Evolutionary conservation across 495 filamentous ascomycete species (phyloP).

Genomic region (Patellaria atrata): DNA sequence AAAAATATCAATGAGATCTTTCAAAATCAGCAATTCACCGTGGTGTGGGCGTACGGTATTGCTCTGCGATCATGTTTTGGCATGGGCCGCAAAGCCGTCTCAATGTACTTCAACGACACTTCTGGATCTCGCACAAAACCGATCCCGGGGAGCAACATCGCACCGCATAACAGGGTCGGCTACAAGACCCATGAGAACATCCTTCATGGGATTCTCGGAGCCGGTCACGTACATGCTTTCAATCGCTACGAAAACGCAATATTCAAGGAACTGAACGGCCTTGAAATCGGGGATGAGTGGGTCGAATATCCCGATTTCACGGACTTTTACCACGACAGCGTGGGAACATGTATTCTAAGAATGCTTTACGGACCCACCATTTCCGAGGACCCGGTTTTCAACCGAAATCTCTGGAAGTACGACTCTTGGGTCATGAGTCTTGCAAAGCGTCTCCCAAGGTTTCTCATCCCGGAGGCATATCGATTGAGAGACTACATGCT

Average conservation of each 20-base stretch:
- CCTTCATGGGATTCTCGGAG: slow-evolving; percentile 7
- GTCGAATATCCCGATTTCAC: slow-evolving; percentile 20
- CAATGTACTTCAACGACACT: slow-evolving; percentile 7
- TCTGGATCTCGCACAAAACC: slow-evolving; percentile 19
- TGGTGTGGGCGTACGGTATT: too few relatives aligned
- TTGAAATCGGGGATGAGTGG: slow-evolving; percentile 10
- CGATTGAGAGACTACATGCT: slow-evolving; percentile 16
- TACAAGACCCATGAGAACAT: slow-evolving; percentile 16
- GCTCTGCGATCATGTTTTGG: slow-evolving; percentile 8
- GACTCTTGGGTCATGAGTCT: slow-evolving; percentile 8
- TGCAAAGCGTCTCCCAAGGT: slow-evolving; percentile 3
- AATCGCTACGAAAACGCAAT: background rate
- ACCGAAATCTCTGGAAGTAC: slow-evolving; percentile 23
- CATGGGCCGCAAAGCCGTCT: background rate
- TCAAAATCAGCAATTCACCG: slow-evolving; percentile 15
- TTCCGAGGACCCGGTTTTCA: slow-evolving; percentile 18
- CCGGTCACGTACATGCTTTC: background rate
- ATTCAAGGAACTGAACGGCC: too few relatives aligned
- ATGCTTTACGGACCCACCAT: slow-evolving; percentile 24
- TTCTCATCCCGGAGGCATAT: slow-evolving; percentile 20
- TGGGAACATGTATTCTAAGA: slow-evolving; percentile 16
- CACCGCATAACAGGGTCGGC: slow-evolving; percentile 22
- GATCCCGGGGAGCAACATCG: slow-evolving; percentile 13
- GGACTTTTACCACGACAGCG: slow-evolving; percentile 18
- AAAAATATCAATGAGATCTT: slow-evolving; percentile 23